Evolutionary conservation across 139 green algal genomes (phyloP).

Genomic region (Picochlorum sp.): DNA sequence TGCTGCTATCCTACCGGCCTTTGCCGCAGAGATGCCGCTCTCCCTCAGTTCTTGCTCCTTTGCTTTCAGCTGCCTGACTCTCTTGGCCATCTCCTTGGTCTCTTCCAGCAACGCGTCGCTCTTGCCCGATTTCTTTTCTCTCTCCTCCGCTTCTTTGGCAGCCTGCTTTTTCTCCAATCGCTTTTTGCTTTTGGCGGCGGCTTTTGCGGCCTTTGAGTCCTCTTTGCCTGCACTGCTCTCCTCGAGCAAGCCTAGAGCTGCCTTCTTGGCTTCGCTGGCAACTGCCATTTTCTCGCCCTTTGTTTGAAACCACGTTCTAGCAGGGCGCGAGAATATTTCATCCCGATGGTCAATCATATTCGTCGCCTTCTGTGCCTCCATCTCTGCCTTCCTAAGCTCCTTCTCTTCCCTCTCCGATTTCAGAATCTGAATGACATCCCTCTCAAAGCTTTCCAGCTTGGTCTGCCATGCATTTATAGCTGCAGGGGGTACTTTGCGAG

Average conservation of each 20-base stretch:
- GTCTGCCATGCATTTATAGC: slow-evolving; percentile 49
- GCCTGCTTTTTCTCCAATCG: slow-evolving; percentile 27
- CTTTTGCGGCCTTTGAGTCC: slow-evolving; percentile 11
- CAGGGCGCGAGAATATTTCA: slow-evolving; percentile 81
- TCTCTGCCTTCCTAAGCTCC: slow-evolving; percentile 80
- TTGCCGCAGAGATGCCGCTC: slow-evolving; percentile 45
- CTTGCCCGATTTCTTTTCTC: slow-evolving; percentile 22
- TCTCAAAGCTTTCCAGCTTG: slow-evolving; percentile 53
- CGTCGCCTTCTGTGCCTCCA: slow-evolving; percentile 79
- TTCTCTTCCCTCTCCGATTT: slow-evolving; percentile 62
- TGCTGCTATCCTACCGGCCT: slow-evolving; percentile 52
- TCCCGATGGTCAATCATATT: slow-evolving; percentile 90
- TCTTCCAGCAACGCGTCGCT: slow-evolving; percentile 23
- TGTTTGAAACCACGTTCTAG: slow-evolving; percentile 90
- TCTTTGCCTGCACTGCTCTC: slow-evolving; percentile 7
- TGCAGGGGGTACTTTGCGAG: slow-evolving; percentile 51
- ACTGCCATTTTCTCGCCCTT: slow-evolving; percentile 53
- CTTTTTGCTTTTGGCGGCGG: slow-evolving; percentile 16
- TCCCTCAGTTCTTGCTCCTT: slow-evolving; percentile 39
- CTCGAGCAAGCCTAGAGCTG: slow-evolving; percentile 1
- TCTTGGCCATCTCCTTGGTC: slow-evolving; percentile 27
- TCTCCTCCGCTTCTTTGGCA: slow-evolving; percentile 27
- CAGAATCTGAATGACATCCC: slow-evolving; percentile 24
- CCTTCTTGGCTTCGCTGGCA: slow-evolving; percentile 27
- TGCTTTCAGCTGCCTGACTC: slow-evolving; percentile 44